A percentile compares a stretch with the other conserved stretches of the same genome.
Conservation (phyloP, 1,284 basidiomycete species). For the Ceratobasidium sp. region DNA sequence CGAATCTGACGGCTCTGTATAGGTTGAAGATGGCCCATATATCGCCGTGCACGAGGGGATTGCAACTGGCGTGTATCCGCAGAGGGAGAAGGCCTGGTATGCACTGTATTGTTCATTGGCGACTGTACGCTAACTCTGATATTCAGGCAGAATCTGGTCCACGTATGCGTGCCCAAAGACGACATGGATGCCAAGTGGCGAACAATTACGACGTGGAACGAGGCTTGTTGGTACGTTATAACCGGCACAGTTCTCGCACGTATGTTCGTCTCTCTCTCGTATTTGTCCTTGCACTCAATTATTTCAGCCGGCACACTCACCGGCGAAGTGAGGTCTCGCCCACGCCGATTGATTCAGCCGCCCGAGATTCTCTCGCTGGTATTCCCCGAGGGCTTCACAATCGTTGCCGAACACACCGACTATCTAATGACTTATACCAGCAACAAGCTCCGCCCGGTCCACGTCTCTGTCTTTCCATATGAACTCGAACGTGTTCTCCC, state of each 20-base stretch:
- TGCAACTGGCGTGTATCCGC: too few relatives aligned
- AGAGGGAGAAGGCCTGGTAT: neutral
- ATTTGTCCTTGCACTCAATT: neutral
- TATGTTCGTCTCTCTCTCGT: too few relatives aligned
- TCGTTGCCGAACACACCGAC: constrained; percentile 9
- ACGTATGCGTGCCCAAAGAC: too few relatives aligned
- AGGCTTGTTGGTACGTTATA: neutral
- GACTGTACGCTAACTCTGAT: too few relatives aligned
- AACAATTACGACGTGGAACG: neutral
- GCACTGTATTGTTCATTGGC: neutral
- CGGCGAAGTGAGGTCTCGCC: neutral
- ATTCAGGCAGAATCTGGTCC: too few relatives aligned
- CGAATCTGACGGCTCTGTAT: too few relatives aligned
- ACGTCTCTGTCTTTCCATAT: neutral
- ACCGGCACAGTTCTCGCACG: too few relatives aligned
- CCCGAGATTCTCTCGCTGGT: constrained; percentile 8
- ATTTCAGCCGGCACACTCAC: neutral
- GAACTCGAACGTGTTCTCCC: too few relatives aligned
- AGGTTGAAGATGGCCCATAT: too few relatives aligned
- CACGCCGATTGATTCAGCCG: neutral
- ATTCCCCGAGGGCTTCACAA: constrained; percentile 2
- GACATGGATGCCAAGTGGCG: too few relatives aligned
- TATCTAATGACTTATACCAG: neutral
- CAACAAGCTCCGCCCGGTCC: neutral
- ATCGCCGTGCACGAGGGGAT: too few relatives aligned